These are phyloP conservation scores for Alternaria triticimaculans DNA, from an alignment of 2,329 filamentous ascomycete genomes.

Conservation along the genomic window DNA sequence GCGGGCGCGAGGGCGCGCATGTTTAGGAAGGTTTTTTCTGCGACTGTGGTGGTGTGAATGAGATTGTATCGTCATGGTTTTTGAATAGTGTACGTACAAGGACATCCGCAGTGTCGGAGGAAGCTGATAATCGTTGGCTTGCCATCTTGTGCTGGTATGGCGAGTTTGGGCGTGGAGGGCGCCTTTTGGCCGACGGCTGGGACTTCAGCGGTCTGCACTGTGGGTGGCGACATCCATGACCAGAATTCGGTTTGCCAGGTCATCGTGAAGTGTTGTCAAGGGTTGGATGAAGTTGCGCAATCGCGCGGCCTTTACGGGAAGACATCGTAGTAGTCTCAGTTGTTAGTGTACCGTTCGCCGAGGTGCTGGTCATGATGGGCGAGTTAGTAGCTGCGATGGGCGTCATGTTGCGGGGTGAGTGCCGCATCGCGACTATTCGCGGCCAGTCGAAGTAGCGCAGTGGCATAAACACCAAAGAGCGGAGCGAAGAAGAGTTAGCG, in stretches of 20 bases:
- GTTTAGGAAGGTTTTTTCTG: conserved; percentile 67
- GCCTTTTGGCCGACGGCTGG: conserved; percentile 64
- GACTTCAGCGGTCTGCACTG: conserved; percentile 44
- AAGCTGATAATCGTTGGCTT: conserved; percentile 71
- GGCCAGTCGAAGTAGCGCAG: neutral
- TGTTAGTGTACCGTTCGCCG: neutral
- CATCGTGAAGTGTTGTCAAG: conserved; percentile 43
- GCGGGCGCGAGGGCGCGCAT: conserved; percentile 34
- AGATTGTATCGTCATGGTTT: neutral
- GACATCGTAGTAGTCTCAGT: neutral
- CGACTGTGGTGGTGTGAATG: conserved; percentile 56
- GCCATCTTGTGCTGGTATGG: conserved; percentile 56
- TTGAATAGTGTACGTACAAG: conserved; percentile 60
- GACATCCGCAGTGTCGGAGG: conserved; percentile 75
- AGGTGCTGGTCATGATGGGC: neutral
- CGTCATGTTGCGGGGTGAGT: neutral
- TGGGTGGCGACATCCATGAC: conserved; percentile 51
- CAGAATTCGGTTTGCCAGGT: conserved; percentile 50
- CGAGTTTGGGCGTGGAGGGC: conserved; percentile 61
- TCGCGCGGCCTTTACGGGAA: too few relatives aligned
- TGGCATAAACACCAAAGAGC: neutral
- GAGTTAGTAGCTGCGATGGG: neutral
- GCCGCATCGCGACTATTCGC: neutral
- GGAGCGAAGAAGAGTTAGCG: neutral
- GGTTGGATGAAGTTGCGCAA: neutral